Percentiles rank a stretch among this genome's conserved stretches.
phyloP scores from a whole-genome alignment of 2,329 filamentous ascomycete species.

The Chalara sp. region DNA sequence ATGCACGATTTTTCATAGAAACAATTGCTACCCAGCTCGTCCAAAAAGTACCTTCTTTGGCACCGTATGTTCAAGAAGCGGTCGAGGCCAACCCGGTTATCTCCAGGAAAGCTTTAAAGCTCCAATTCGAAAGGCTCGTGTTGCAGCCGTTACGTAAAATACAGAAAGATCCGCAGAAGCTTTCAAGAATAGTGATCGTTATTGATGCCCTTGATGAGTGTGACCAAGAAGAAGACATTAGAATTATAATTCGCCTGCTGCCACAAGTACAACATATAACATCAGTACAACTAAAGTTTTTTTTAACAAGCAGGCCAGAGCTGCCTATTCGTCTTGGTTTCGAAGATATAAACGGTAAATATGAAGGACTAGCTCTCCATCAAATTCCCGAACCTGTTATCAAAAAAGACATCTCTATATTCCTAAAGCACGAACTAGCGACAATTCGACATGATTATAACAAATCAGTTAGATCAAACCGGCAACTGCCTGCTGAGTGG shows the following conservation, averaged over 20 bases:
- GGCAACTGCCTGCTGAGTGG: slow-evolving; percentile 1
- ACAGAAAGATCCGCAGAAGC: slow-evolving; percentile 1
- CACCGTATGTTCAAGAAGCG: slow-evolving; percentile 19
- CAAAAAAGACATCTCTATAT: slow-evolving; percentile 10
- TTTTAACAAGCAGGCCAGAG: slow-evolving; percentile 26
- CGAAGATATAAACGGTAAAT: slow-evolving; percentile 1
- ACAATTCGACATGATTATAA: slow-evolving; percentile 8
- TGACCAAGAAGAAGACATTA: slow-evolving; percentile 15
- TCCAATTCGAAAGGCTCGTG: slow-evolving; percentile 36
- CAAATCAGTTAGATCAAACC: background rate
- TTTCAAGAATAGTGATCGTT: slow-evolving; percentile 9
- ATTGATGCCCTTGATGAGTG: slow-evolving; percentile 28
- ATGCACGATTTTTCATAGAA: slow-evolving; percentile 25
- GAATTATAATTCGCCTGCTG: slow-evolving; percentile 17
- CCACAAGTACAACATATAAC: slow-evolving; percentile 5
- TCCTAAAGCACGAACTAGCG: slow-evolving; percentile 7
- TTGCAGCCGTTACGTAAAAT: slow-evolving; percentile 21
- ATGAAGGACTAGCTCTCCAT: slow-evolving; percentile 7
- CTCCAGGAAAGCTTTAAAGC: slow-evolving; percentile 18
- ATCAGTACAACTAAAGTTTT: slow-evolving; percentile 15
- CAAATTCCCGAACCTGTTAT: slow-evolving; percentile 8
- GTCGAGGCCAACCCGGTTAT: slow-evolving; percentile 28
- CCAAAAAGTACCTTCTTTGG: slow-evolving; percentile 22
- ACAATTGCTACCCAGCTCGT: slow-evolving; percentile 25
- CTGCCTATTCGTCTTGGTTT: slow-evolving; percentile 17